These are phyloP conservation scores for Diaporthe citriasiana DNA, from an alignment of 2,329 filamentous ascomycete species.

Conservation along the genomic window DNA sequence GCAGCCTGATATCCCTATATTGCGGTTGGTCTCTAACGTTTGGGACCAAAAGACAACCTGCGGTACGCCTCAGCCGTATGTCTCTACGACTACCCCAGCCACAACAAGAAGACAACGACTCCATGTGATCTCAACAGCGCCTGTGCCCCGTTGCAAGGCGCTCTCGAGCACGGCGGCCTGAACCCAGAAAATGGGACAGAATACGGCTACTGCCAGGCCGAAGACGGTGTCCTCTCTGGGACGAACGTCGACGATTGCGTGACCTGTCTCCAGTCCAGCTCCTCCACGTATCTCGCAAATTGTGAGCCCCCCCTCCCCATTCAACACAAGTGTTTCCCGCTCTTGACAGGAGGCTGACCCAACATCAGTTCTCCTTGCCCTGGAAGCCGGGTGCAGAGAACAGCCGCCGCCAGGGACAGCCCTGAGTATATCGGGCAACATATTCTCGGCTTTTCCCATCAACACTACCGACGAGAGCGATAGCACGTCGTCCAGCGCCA, in stretches of 20 bases:
- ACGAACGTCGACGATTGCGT: conserved; percentile 55
- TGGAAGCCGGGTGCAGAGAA: conserved; percentile 64
- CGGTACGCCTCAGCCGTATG: conserved; percentile 64
- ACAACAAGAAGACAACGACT: conserved; percentile 51
- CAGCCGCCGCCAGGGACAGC: conserved; percentile 54
- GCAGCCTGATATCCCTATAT: background rate
- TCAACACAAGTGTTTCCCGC: no score
- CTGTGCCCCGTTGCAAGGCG: conserved; percentile 56
- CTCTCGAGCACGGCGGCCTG: conserved; percentile 54
- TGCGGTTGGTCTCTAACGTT: conserved; percentile 43
- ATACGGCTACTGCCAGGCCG: conserved; percentile 62
- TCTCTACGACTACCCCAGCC: conserved; percentile 55
- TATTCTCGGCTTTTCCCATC: conserved; percentile 56
- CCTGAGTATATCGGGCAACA: conserved; percentile 57
- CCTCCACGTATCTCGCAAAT: conserved; percentile 59
- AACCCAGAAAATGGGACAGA: conserved; percentile 52
- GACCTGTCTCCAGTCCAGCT: conserved; percentile 58
- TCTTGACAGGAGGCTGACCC: conserved; percentile 42
- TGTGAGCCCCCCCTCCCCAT: conserved; percentile 54
- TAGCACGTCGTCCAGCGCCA: conserved; percentile 45
- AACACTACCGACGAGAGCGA: conserved; percentile 56
- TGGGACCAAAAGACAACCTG: conserved; percentile 59
- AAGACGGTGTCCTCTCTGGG: conserved; percentile 52
- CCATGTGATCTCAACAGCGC: conserved; percentile 59
- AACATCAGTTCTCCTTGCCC: conserved; percentile 60